These are phyloP conservation scores for Xylariaceae sp. DNA, from an alignment of 2,329 filamentous ascomycete genomes.

Conservation along the genomic window DNA sequence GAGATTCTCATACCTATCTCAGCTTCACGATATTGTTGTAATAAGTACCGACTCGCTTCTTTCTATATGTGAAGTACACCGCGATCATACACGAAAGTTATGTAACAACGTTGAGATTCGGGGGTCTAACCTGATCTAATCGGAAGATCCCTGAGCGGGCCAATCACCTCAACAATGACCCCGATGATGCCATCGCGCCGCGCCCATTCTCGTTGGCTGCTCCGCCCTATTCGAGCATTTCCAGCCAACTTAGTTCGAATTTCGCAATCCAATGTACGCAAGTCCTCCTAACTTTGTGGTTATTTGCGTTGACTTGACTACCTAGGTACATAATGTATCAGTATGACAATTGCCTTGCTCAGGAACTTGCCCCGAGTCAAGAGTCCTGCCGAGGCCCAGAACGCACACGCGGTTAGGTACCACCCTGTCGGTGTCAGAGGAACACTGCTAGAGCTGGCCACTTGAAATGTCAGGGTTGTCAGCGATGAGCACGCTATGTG, in stretches of 20 bases:
- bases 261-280: too few relatives aligned
- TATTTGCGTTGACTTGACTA: neutral
- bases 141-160: slow-evolving; percentile 6
- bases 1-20: too few relatives aligned
- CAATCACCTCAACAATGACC: slow-evolving; percentile 25
- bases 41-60: too few relatives aligned
- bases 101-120: neutral
- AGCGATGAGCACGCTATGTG: neutral
- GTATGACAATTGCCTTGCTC: neutral
- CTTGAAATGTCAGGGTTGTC: neutral
- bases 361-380: neutral
- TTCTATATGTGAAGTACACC: too few relatives aligned
- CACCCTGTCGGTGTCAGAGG: neutral
- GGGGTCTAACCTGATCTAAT: neutral
- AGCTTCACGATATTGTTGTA: too few relatives aligned
- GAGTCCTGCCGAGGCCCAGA: neutral
- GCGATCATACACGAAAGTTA: too few relatives aligned
- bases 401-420: neutral
- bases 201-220: slow-evolving; percentile 18
- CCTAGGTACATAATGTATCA: neutral
- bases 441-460: neutral
- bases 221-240: neutral
- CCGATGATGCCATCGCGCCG: slow-evolving; percentile 26
- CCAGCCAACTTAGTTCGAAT: neutral
- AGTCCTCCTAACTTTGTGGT: neutral